These are phyloP conservation scores for Noccaea bulbosa DNA, from an alignment of 345 rosid species.

Conservation along the genomic window DNA sequence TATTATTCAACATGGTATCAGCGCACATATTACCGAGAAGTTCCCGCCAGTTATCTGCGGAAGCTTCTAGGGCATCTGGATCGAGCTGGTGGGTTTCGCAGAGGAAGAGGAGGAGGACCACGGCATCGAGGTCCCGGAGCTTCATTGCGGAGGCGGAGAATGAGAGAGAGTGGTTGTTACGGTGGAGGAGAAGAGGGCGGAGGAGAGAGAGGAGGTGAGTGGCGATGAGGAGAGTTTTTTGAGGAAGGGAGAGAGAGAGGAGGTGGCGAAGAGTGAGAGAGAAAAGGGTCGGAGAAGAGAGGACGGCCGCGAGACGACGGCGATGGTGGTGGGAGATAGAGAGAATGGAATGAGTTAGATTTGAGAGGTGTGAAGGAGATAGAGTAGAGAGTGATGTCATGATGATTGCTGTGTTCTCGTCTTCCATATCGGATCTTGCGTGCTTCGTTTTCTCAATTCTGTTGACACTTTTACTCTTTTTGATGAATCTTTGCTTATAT, in stretches of 20 bases:
- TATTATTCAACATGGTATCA: slow-evolving; percentile 40
- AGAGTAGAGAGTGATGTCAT: slow-evolving; percentile 72
- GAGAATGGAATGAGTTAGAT: slow-evolving; percentile 60
- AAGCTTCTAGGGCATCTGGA: slow-evolving; percentile 58
- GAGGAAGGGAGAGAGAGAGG: slow-evolving; percentile 66
- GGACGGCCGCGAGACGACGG: slow-evolving; percentile 67
- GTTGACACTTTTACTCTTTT: slow-evolving; percentile 31
- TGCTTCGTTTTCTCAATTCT: slow-evolving; percentile 34
- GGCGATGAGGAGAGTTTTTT: slow-evolving; percentile 77
- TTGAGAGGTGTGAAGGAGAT: slow-evolving; percentile 50
- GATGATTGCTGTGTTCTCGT: slow-evolving; percentile 48
- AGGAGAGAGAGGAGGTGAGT: slow-evolving; percentile 82
- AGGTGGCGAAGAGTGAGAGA: slow-evolving; percentile 80
- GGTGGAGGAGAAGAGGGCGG: slow-evolving; percentile 57
- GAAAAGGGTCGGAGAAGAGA: slow-evolving; percentile 78
- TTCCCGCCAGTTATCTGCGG: slow-evolving; percentile 59
- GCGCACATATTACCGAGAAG: slow-evolving; percentile 47
- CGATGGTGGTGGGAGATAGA: slow-evolving; percentile 56
- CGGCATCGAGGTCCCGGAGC: slow-evolving; percentile 79
- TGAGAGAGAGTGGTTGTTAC: slow-evolving; percentile 41
- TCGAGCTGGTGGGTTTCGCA: slow-evolving; percentile 71
- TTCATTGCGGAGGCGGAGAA: slow-evolving; percentile 41
- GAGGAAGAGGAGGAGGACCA: slow-evolving; percentile 76
- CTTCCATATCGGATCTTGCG: slow-evolving; percentile 64
- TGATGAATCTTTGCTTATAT: slow-evolving; percentile 39